Percentiles rank a stretch among this genome's conserved stretches.
phyloP scores from a whole-genome alignment of 177 flowering plant genomes.

The Vitis hybrid region DNA sequence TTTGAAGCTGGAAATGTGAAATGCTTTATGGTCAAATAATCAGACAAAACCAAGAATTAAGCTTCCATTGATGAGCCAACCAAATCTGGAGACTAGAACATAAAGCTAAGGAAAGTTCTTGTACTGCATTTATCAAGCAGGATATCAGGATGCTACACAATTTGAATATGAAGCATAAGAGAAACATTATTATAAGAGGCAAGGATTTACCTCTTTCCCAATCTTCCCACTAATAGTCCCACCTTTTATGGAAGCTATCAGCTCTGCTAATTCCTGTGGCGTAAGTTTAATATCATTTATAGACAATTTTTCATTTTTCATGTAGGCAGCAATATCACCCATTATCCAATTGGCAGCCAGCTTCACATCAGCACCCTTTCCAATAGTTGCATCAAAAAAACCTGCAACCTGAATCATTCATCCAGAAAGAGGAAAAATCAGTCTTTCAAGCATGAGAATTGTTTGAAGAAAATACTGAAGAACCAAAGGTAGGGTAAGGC shows the following conservation, averaged over 20 bases:
- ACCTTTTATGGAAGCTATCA: constrained; percentile 75
- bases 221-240: constrained; percentile 95
- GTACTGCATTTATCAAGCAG: too few relatives aligned
- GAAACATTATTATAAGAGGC: not conserved
- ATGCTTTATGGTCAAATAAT: too few relatives aligned
- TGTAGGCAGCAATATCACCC: constrained; percentile 92
- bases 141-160: too few relatives aligned
- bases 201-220: constrained; percentile 76
- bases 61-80: too few relatives aligned
- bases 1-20: too few relatives aligned
- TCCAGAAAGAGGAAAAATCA: not conserved
- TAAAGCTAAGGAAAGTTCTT: too few relatives aligned
- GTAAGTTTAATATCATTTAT: constrained; percentile 80
- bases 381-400: constrained; percentile 70
- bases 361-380: constrained; percentile 83
- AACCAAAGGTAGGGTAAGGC: not conserved
- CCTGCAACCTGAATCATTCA: constrained; percentile 64
- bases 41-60: too few relatives aligned
- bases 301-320: constrained; percentile 75
- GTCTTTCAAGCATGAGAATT: not conserved
- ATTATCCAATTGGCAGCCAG: constrained; percentile 94
- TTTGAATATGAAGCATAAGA: not conserved
- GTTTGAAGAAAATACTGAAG: not conserved
- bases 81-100: too few relatives aligned
- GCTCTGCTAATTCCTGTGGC: constrained; percentile 71